A percentile compares a stretch with the other conserved stretches of the same genome.
Conservation (phyloP, 1,284 basidiomycete species). For the Ganoderma sinense region DNA sequence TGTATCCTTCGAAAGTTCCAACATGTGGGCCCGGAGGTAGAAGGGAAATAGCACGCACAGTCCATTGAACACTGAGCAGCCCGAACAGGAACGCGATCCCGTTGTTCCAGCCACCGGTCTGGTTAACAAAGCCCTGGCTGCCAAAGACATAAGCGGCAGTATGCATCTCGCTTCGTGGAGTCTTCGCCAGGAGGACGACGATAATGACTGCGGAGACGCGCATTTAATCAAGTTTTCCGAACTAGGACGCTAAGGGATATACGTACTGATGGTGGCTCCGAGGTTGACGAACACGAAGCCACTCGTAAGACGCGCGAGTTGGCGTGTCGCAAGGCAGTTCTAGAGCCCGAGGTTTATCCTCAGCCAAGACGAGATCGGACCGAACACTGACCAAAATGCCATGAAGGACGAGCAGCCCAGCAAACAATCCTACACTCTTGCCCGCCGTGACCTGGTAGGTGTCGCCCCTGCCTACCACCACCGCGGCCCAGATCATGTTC, state of each 20-base stretch:
- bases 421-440: constrained; percentile 81
- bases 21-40: background rate
- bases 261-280: constrained; percentile 70
- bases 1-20: background rate
- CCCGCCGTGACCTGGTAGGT: constrained; percentile 59
- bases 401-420: constrained; percentile 76
- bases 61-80: constrained; percentile 91
- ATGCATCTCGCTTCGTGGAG: constrained; percentile 84
- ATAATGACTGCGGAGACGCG: constrained; percentile 67
- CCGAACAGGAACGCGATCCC: constrained; percentile 91
- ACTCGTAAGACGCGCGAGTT: constrained; percentile 81
- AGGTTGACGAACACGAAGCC: constrained; percentile 91
- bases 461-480: constrained; percentile 56
- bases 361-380: background rate
- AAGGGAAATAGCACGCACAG: constrained; percentile 53
- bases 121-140: constrained; percentile 70
- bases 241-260: background rate
- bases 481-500: constrained; percentile 89
- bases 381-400: constrained; percentile 61
- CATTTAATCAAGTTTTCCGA: background rate
- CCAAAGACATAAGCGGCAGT: constrained; percentile 82
- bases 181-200: constrained; percentile 84
- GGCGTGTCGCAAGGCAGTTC: constrained; percentile 86
- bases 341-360: constrained; percentile 32
- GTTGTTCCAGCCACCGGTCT: constrained; percentile 82